A percentile compares a stretch with the other conserved stretches of the same genome.
Evolutionary conservation across 768 basidiomycete species (phyloP).

Genomic region (Macrolepiota dolichaula): DNA sequence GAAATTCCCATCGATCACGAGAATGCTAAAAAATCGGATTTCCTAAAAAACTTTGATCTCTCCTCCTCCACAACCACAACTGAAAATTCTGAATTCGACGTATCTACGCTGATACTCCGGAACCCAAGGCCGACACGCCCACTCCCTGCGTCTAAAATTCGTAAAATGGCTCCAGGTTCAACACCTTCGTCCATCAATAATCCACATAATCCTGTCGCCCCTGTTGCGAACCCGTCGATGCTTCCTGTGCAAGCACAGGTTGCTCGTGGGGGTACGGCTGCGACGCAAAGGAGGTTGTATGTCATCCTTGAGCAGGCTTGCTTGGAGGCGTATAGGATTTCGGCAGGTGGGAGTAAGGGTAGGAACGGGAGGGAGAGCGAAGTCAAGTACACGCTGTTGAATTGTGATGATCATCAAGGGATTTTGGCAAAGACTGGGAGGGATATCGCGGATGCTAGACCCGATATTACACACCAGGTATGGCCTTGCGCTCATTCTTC

Average conservation of each 20-base stretch:
- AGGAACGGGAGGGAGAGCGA: conserved; percentile 64
- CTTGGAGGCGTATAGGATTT: conserved; percentile 90
- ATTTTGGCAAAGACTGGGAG: conserved; percentile 96
- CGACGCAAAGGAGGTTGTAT: conserved; percentile 67
- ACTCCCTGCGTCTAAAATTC: conserved; percentile 51
- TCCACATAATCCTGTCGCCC: conserved; percentile 43
- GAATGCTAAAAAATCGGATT: conserved; percentile 1
- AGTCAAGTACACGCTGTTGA: conserved; percentile 93
- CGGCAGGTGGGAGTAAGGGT: conserved; percentile 53
- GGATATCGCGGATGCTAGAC: conserved; percentile 98
- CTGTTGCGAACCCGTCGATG: conserved; percentile 70
- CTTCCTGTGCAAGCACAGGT: conserved; percentile 82
- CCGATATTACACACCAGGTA: conserved; percentile 98
- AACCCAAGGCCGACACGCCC: conserved; percentile 60
- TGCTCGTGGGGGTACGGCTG: conserved; percentile 48
- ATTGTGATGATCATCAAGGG: conserved; percentile 99
- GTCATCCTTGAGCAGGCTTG: conserved; percentile 95
- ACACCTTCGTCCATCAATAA: conserved; percentile 19
- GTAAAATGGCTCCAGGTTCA: conserved; percentile 42
- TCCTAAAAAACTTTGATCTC: conserved; percentile 18
- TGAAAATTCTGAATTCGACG: conserved; percentile 9
- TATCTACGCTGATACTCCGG: not conserved
- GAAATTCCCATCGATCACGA: conserved; percentile 18
- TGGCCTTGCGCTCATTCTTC: conserved; percentile 15
- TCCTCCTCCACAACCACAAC: conserved; percentile 20